Conservation (phyloP, 2,329 filamentous ascomycete genomes). For the Fusarium udum region DNA sequence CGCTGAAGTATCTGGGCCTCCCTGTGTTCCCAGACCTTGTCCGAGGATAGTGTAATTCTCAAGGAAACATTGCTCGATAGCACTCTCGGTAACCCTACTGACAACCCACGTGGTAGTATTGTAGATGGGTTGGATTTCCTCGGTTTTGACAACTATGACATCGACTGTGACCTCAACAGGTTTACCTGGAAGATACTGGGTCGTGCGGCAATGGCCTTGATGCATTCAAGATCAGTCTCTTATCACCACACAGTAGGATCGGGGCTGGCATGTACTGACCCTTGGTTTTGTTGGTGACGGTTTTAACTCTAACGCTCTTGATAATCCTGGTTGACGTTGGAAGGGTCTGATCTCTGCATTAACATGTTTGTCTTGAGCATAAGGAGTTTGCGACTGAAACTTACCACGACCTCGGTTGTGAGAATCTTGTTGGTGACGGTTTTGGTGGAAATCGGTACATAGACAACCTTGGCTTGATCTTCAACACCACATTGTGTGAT, state of each 20-base stretch:
- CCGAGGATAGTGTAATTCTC: not conserved
- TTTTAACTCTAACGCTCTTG: rapidly evolving
- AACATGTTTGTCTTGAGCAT: not conserved
- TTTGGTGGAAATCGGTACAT: rapidly evolving
- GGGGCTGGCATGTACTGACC: rapidly evolving
- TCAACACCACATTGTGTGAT: not conserved
- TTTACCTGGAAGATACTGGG: not conserved
- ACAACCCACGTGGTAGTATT: rapidly evolving
- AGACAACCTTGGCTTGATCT: not conserved
- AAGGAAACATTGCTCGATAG: not conserved
- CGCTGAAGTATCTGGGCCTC: rapidly evolving
- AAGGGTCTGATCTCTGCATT: not conserved
- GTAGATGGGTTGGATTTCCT: not conserved
- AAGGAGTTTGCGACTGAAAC: not conserved
- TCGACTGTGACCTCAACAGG: not conserved
- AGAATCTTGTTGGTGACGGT: rapidly evolving
- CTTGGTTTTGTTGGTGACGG: not conserved
- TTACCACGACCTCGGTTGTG: rapidly evolving
- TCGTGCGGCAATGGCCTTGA: not conserved
- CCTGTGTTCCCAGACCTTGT: not conserved
- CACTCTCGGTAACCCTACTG: rapidly evolving
- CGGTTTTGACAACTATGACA: rapidly evolving
- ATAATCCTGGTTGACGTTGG: rapidly evolving
- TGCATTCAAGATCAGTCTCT: not conserved
- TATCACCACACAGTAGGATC: rapidly evolving